Percentiles rank a stretch among this genome's conserved stretches.
phyloP scores from a whole-genome alignment of 2,329 filamentous ascomycete species.

The Botrytis squamosa region DNA sequence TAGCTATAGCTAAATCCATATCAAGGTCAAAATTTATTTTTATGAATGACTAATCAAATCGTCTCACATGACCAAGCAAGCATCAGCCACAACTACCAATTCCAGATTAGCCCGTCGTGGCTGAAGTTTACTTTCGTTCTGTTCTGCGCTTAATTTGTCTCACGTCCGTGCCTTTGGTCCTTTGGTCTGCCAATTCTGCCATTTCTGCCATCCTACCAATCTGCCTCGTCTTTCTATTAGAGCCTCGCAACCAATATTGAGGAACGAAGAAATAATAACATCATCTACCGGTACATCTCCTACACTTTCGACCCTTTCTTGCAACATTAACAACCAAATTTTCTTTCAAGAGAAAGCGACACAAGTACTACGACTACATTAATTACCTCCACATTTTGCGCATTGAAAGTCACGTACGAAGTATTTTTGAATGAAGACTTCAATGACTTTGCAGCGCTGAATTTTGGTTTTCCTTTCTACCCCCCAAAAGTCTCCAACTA shows the following conservation, averaged over 20 bases:
- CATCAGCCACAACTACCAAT: not conserved
- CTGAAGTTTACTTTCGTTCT: not conserved
- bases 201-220: not conserved
- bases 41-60: not conserved
- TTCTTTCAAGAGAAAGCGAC: not conserved
- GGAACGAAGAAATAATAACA: conserved; percentile 11
- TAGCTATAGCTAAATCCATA: no score
- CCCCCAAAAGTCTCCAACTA: conserved; percentile 6
- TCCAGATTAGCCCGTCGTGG: not conserved
- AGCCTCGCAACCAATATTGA: conserved; percentile 9
- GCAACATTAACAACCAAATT: not conserved
- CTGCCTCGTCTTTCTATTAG: conserved; percentile 2
- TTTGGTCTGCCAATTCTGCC: not conserved
- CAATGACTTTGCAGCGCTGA: conserved; percentile 12
- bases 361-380: not conserved
- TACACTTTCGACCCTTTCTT: not conserved
- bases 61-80: not conserved
- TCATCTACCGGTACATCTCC: not conserved
- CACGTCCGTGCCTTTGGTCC: not conserved
- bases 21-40: not conserved
- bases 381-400: not conserved
- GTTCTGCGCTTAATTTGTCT: conserved; percentile 7
- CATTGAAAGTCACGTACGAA: not conserved
- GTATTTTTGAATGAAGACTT: conserved; percentile 19
- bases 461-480: conserved; percentile 14